These are phyloP conservation scores for Ascochyta viciae-villosae DNA, from an alignment of 2,329 filamentous ascomycete species.

Conservation along the genomic window DNA sequence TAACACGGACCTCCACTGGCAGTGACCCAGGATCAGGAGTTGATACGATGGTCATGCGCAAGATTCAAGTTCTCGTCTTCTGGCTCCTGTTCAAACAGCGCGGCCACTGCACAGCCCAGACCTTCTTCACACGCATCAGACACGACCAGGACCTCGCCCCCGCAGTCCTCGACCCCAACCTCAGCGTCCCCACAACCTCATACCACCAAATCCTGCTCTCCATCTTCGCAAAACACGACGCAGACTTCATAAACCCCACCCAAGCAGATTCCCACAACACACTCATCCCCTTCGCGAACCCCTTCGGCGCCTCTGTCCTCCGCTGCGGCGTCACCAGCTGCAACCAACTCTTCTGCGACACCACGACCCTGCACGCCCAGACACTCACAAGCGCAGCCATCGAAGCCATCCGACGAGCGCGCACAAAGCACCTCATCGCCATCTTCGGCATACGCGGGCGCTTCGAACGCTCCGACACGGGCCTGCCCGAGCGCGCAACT, in stretches of 20 bases:
- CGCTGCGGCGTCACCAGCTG: constrained; percentile 33
- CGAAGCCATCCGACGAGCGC: constrained; percentile 22
- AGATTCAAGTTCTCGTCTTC: constrained; percentile 42
- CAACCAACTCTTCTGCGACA: constrained; percentile 16
- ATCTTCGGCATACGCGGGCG: constrained; percentile 27
- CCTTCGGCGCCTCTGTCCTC: constrained; percentile 39
- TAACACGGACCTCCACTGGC: background rate
- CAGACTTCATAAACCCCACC: constrained; percentile 13
- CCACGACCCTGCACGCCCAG: background rate
- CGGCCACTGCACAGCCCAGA: constrained; percentile 39
- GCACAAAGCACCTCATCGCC: constrained; percentile 30
- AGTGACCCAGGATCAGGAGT: background rate
- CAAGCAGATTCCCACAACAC: constrained; percentile 11
- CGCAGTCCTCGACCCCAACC: constrained; percentile 24
- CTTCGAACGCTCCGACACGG: constrained; percentile 33
- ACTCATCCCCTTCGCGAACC: constrained; percentile 34
- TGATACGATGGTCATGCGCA: constrained; percentile 21
- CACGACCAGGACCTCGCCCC: constrained; percentile 29
- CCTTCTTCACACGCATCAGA: constrained; percentile 37
- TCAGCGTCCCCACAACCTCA: constrained; percentile 23
- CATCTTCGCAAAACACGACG: constrained; percentile 31
- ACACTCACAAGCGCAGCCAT: constrained; percentile 5
- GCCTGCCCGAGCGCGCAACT: constrained; percentile 33
- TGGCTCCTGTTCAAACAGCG: constrained; percentile 42
- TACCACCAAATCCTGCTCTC: constrained; percentile 29